phyloP scores from a whole-genome alignment of 106 monocot genomes.

The Xerophyta viscosa region DNA sequence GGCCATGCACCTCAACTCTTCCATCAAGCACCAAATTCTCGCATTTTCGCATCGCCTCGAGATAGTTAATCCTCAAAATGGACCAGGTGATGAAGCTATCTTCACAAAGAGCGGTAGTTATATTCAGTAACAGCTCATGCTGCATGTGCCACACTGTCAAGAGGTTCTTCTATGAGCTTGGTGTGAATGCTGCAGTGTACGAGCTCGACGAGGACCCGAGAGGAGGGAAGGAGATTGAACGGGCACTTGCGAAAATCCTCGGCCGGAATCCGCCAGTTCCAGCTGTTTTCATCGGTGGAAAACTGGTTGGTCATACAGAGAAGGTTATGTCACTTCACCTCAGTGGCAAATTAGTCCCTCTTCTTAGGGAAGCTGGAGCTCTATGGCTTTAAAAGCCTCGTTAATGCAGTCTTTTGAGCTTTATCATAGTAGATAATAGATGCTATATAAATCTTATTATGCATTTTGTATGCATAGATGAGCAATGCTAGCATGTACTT shows the following conservation, averaged over 20 bases:
- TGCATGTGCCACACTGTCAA: conserved; percentile 38
- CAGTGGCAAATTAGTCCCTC: conserved; percentile 20
- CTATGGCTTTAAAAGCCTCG: conserved; percentile 11
- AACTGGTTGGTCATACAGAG: conserved; percentile 24
- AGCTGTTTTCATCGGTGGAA: conserved; percentile 34
- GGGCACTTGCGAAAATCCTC: conserved; percentile 16
- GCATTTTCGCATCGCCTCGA: neutral
- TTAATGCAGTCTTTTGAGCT: conserved; percentile 1
- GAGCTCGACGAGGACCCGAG: conserved; percentile 28
- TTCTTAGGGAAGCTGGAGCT: conserved; percentile 29
- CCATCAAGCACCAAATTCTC: neutral
- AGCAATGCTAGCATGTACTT: no score
- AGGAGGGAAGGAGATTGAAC: conserved; percentile 27
- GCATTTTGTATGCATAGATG: no score
- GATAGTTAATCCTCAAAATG: conserved; percentile 4
- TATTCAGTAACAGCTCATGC: conserved; percentile 33
- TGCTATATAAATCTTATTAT: no score
- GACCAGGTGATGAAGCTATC: conserved; percentile 27
- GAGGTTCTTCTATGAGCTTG: conserved; percentile 20
- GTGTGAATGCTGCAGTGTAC: conserved; percentile 15
- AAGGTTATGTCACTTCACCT: conserved; percentile 30
- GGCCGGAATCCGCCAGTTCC: conserved; percentile 27
- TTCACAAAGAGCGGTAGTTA: conserved; percentile 25
- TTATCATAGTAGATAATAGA: no score
- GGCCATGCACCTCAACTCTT: neutral